These are phyloP conservation scores for Arthrobotrys pseudoclavata DNA, from an alignment of 2,329 filamentous ascomycete species.

Conservation along the genomic window DNA sequence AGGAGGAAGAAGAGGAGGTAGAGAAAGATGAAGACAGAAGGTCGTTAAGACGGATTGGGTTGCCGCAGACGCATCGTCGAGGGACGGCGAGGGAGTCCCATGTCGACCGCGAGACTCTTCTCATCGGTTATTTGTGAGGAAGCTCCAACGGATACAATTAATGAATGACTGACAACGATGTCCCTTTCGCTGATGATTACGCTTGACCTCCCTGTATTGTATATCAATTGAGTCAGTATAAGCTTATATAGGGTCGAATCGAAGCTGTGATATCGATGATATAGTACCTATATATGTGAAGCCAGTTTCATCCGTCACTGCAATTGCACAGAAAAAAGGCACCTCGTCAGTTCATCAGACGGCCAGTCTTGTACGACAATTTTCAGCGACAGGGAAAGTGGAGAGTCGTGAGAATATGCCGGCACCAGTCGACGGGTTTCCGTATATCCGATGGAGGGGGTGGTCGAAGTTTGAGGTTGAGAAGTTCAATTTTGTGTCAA, in stretches of 20 bases:
- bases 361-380: constrained; percentile 18
- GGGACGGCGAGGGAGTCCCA: constrained; percentile 59
- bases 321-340: constrained; percentile 16
- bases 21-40: constrained; percentile 49
- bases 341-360: constrained; percentile 45
- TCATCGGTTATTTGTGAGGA: constrained; percentile 49
- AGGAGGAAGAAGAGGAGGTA: constrained; percentile 19
- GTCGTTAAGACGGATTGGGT: constrained; percentile 44
- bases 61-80: constrained; percentile 57
- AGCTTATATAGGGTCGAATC: no score
- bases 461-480: constrained; percentile 28
- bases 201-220: constrained; percentile 35
- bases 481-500: constrained; percentile 42
- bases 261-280: constrained; percentile 5
- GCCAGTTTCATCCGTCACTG: constrained; percentile 42
- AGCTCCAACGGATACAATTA: constrained; percentile 18
- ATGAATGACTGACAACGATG: constrained; percentile 7
- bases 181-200: constrained; percentile 54
- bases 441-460: neutral
- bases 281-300: constrained; percentile 35
- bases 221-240: constrained; percentile 22
- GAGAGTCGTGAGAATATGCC: constrained; percentile 29
- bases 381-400: constrained; percentile 21
- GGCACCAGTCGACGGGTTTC: neutral
- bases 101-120: constrained; percentile 57